phyloP scores from a whole-genome alignment of 257 asterid species.

The Ilex asprella region DNA sequence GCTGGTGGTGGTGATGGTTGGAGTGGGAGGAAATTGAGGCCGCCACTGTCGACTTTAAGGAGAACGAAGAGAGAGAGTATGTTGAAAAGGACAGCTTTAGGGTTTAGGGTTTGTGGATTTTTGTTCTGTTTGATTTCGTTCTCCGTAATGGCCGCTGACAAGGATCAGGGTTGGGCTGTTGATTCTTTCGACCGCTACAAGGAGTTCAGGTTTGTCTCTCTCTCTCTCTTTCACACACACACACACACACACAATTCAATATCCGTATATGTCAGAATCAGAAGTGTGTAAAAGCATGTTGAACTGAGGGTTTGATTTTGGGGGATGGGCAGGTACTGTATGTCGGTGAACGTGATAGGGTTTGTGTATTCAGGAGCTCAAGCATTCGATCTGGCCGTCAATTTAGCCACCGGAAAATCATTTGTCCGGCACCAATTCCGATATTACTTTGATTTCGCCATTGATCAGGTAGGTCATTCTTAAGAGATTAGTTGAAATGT shows the following conservation, averaged over 20 bases:
- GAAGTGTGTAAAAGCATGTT: no score
- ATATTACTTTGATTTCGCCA: slow-evolving; percentile 49
- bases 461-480: slow-evolving; percentile 67
- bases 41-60: slow-evolving; percentile 32
- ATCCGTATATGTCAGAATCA: background rate
- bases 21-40: slow-evolving; percentile 25
- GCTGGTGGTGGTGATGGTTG: slow-evolving; percentile 23
- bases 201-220: slow-evolving; percentile 38
- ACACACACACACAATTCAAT: background rate
- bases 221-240: background rate
- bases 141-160: slow-evolving; percentile 67
- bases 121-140: slow-evolving; percentile 56
- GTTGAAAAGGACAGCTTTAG: slow-evolving; percentile 48
- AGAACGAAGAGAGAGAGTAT: slow-evolving; percentile 33
- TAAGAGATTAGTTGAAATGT: no score
- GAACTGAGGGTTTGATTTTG: no score
- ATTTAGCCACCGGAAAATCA: slow-evolving; percentile 46
- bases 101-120: slow-evolving; percentile 54
- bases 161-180: slow-evolving; percentile 62
- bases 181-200: slow-evolving; percentile 55
- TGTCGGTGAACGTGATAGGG: slow-evolving; percentile 63
- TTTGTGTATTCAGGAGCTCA: slow-evolving; percentile 70
- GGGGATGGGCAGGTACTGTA: slow-evolving; percentile 49
- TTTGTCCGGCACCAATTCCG: slow-evolving; percentile 33
- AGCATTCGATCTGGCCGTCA: slow-evolving; percentile 41